Evolutionary conservation across 257 asterid species (phyloP), one percentile per base, ranked within the genome.

Genomic region (Nicotiana undulata): DNA sequence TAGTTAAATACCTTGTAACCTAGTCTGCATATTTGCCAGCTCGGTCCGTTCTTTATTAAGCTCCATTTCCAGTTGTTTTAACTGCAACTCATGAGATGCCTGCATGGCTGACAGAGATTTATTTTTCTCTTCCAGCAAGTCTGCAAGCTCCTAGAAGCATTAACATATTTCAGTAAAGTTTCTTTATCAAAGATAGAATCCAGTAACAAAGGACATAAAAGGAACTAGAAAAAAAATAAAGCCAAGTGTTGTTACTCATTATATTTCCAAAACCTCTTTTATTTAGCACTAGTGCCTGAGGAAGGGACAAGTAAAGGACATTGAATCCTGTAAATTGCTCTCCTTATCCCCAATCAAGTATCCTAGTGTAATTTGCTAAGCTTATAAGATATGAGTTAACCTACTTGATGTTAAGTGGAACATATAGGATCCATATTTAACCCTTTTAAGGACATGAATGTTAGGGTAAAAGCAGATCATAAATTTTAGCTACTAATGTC

Each of bases 91-190:
- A 82, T 90, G 91, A 78, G 89, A 84, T 58, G 88, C 91, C 88
- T 94, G 97, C 86, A 88, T 81, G 77, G 85, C 84, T 53, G 90
- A 81, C 80, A 89, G 85, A 76, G 94, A 88, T 84, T 87, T 87
- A 86, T 63, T 87, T 82, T 90, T 92, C 79, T 91, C 97, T 81
- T 90, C 97, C 81, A 86, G 82, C 74, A 88, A 86, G 85, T 90
- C 93, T 84, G 90, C 81, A 85, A 90, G 88, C 88, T 96, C 98
- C 99, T 94, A 92, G 84, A 91, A 86, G 86, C 83, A 90, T 85
- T 81, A 85, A 81, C 77, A 88, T 75, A 85, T 88, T 85, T 76
- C 83, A 82, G 83, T 87, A 85, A 84, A 87, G 84, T 81, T 86
- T 81, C 82, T 83, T 83, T 78, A 74, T 34, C 24, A 31, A 74